Conservation (phyloP, 768 basidiomycete species). For the Boletus insuetus region DNA sequence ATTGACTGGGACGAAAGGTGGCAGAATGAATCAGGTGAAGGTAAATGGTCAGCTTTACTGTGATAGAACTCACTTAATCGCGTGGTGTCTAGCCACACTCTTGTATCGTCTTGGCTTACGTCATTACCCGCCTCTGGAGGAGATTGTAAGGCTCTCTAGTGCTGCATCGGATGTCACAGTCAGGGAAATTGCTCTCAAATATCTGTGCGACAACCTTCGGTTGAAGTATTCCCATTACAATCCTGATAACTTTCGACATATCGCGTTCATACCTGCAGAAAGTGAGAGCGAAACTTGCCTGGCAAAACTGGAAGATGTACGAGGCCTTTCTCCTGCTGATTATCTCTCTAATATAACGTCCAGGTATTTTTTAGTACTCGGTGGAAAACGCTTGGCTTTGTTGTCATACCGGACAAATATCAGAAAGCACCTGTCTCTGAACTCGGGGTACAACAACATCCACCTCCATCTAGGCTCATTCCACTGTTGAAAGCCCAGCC, state of each 20-base stretch:
- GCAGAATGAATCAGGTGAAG: constrained; percentile 77
- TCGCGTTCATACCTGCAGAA: constrained; percentile 76
- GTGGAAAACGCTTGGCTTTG: constrained; percentile 68
- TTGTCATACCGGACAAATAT: constrained; percentile 52
- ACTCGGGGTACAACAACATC: constrained; percentile 64
- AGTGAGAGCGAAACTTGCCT: constrained; percentile 46
- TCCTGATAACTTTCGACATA: constrained; percentile 44
- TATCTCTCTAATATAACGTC: not conserved
- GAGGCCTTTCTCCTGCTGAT: not conserved
- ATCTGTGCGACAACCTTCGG: constrained; percentile 68
- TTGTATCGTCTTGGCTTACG: constrained; percentile 65
- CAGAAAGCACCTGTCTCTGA: constrained; percentile 49
- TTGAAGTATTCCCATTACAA: constrained; percentile 56
- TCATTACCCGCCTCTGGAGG: constrained; percentile 63
- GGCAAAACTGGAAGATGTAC: constrained; percentile 61
- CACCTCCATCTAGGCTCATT: constrained; percentile 56
- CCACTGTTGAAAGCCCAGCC: constrained; percentile 51
- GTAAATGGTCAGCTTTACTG: constrained; percentile 34
- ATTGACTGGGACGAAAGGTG: constrained; percentile 79
- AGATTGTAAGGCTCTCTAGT: constrained; percentile 54
- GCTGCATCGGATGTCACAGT: constrained; percentile 38
- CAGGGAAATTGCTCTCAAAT: constrained; percentile 61
- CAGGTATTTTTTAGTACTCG: constrained; percentile 5
- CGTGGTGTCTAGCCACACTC: constrained; percentile 52
- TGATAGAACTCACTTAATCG: too few species aligned